Conservation (phyloP, 2,329 filamentous ascomycete genomes). For the Clathrospora elynae region DNA sequence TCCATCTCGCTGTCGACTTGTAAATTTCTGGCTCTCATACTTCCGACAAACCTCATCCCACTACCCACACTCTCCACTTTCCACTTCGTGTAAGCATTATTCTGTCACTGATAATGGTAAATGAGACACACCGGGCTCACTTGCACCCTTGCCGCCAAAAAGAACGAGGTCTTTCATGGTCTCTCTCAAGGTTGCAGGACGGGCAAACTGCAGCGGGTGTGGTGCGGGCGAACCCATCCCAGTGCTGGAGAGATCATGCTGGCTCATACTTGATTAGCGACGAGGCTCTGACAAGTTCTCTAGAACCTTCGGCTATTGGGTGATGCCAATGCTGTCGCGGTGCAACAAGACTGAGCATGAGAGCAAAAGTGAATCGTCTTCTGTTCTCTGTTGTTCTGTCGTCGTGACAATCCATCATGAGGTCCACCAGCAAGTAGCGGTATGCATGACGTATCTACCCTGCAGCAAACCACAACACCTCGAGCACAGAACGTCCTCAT, state of each 20-base stretch:
- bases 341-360: too few species aligned
- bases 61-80: neutral
- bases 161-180: constrained; percentile 6
- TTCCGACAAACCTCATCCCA: too few species aligned
- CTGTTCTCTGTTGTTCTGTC: too few species aligned
- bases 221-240: constrained; percentile 6
- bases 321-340: constrained; percentile 5
- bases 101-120: constrained; percentile 12
- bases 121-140: constrained; percentile 9
- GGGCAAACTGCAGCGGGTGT: constrained; percentile 1
- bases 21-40: too few species aligned
- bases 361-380: too few species aligned
- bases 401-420: too few species aligned
- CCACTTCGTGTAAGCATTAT: constrained; percentile 2
- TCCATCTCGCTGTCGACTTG: constrained; percentile 8
- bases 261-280: constrained; percentile 9
- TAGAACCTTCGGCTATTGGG: constrained; percentile 20
- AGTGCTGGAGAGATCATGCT: constrained; percentile 1
- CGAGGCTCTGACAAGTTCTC: constrained; percentile 9
- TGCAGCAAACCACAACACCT: too few species aligned
- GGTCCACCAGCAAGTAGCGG: too few species aligned
- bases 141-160: constrained; percentile 4
- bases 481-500: too few species aligned
- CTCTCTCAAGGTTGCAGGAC: constrained; percentile 4
- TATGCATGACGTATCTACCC: too few species aligned